These are phyloP conservation scores for Centrapalus pauciflorus DNA, from an alignment of 129 eudicot genomes.

Conservation along the genomic window DNA sequence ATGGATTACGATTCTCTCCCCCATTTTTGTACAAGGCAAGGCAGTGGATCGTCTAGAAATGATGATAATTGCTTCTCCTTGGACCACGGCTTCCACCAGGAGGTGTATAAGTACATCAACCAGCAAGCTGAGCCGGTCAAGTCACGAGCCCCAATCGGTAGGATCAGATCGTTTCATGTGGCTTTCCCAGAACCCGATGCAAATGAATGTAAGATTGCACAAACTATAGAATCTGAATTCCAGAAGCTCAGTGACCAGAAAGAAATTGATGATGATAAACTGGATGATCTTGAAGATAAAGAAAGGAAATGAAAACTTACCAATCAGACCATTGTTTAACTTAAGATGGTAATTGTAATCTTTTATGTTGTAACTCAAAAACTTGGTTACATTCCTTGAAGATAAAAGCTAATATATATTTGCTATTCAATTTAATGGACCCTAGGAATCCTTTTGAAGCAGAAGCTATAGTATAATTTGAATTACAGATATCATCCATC, in stretches of 20 bases:
- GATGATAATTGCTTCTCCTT: slow-evolving; percentile 66
- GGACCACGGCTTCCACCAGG: slow-evolving; percentile 72
- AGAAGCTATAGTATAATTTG: too few relatives aligned
- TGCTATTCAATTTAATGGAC: slow-evolving; percentile 7
- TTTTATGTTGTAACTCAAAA: slow-evolving; percentile 12
- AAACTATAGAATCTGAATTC: slow-evolving; percentile 67
- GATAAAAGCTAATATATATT: slow-evolving; percentile 8
- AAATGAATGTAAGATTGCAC: slow-evolving; percentile 66
- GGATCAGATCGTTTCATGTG: slow-evolving; percentile 75
- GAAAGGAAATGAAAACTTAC: slow-evolving; percentile 8
- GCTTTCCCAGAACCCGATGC: slow-evolving; percentile 69
- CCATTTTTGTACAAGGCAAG: slow-evolving; percentile 77
- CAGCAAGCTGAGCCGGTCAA: slow-evolving; percentile 46
- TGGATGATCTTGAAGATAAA: slow-evolving; percentile 31
- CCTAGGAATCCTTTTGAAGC: too few relatives aligned
- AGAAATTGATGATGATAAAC: slow-evolving; percentile 36
- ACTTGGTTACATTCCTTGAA: slow-evolving; percentile 11
- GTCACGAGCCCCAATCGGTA: slow-evolving; percentile 30
- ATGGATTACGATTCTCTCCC: slow-evolving; percentile 96
- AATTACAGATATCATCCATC: too few relatives aligned
- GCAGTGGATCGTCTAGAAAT: slow-evolving; percentile 65
- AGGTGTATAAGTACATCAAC: slow-evolving; percentile 59
- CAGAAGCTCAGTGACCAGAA: slow-evolving; percentile 56
- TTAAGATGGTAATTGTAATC: background rate
- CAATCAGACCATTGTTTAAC: too few relatives aligned